Evolutionary conservation across 176 grass and related monocot species (phyloP).

Genomic region (Bothriochloa decipiens): DNA sequence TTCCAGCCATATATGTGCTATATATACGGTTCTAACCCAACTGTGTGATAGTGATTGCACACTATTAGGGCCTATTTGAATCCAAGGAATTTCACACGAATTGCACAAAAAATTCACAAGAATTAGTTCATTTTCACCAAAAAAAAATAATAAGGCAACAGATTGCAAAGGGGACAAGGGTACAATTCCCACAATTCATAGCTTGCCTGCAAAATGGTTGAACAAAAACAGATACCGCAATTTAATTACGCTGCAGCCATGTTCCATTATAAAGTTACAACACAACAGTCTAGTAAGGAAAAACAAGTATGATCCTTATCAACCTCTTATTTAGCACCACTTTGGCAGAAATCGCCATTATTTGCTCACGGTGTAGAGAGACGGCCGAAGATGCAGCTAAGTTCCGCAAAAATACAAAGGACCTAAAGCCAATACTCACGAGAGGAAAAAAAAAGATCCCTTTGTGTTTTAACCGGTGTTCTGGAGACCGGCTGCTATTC

Average conservation of each 20-base stretch:
- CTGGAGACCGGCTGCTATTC: conserved; percentile 78
- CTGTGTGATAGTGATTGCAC: too few relatives aligned
- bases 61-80: too few relatives aligned
- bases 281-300: background rate
- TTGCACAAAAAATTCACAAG: too few relatives aligned
- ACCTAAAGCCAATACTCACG: background rate
- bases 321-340: conserved; percentile 10
- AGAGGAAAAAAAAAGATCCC: background rate
- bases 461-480: conserved; percentile 61
- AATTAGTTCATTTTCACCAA: too few relatives aligned
- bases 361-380: conserved; percentile 6
- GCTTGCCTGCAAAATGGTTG: background rate
- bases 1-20: too few relatives aligned
- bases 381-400: background rate
- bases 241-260: background rate
- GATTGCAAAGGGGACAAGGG: too few relatives aligned
- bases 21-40: too few relatives aligned
- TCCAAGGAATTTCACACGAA: too few relatives aligned
- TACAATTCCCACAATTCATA: too few relatives aligned
- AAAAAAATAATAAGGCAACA: too few relatives aligned
- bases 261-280: background rate
- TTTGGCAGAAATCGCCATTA: background rate
- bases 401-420: background rate
- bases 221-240: background rate
- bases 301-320: background rate